Evolutionary conservation across 805 yeast genomes (phyloP).

Genomic region (Ogataea salicorniae): DNA sequence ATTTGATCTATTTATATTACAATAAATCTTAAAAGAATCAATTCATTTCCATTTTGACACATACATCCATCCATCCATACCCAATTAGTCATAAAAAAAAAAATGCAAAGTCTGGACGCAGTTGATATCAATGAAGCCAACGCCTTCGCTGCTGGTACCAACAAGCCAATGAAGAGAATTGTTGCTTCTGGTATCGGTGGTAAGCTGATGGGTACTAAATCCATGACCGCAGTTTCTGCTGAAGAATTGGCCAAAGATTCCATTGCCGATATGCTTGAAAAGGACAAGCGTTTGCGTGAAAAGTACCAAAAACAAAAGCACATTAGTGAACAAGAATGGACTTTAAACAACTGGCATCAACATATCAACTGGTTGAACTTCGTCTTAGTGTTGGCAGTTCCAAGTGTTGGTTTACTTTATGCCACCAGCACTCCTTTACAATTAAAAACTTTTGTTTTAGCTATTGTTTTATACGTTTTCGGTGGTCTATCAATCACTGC

Average conservation of each 20-base stretch:
- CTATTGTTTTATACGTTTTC: conserved; percentile 47
- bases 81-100: not conserved
- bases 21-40: not conserved
- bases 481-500: conserved; percentile 78
- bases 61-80: not conserved
- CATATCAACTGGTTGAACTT: conserved; percentile 79
- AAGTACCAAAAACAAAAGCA: conserved; percentile 44
- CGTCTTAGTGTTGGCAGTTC: conserved; percentile 57
- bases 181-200: conserved; percentile 79
- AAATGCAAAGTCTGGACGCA: conserved; percentile 25
- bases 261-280: conserved; percentile 40
- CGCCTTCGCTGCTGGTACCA: conserved; percentile 77
- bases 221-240: conserved; percentile 62
- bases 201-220: conserved; percentile 74
- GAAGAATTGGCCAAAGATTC: conserved; percentile 53
- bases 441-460: conserved; percentile 40
- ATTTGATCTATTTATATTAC: too few species aligned
- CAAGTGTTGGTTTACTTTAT: conserved; percentile 45
- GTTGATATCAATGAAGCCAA: conserved; percentile 68
- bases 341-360: conserved; percentile 61
- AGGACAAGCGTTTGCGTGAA: conserved; percentile 38
- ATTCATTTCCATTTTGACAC: not conserved
- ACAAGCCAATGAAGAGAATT: conserved; percentile 62
- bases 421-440: conserved; percentile 46
- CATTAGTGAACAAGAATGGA: conserved; percentile 78